Evolutionary conservation across 192 early-diverging fungal species (phyloP).

Genomic region (Neocallimastix lanati): DNA sequence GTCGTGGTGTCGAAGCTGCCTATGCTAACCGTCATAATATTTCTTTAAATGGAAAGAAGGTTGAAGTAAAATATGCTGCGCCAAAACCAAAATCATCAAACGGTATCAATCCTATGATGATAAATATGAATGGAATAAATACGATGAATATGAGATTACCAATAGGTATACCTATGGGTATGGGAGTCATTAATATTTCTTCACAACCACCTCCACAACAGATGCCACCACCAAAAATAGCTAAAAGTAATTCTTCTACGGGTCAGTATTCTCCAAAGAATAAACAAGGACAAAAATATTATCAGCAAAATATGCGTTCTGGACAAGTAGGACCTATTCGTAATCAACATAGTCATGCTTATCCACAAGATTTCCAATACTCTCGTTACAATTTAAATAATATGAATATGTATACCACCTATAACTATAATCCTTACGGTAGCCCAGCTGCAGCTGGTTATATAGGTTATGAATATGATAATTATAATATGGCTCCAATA

Average conservation of each 20-base stretch:
- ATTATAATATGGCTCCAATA: neutral
- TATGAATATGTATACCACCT: neutral
- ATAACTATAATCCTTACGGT: neutral
- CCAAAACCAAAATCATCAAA: neutral
- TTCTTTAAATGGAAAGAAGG: neutral
- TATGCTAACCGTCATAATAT: neutral
- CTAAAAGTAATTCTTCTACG: neutral
- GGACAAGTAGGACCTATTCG: neutral
- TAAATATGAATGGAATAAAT: neutral
- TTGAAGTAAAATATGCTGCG: neutral
- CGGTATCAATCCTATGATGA: neutral
- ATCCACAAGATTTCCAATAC: neutral
- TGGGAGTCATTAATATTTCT: neutral
- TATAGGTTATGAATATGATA: neutral
- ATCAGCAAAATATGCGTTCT: neutral
- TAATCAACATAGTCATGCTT: neutral
- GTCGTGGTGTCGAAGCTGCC: conserved; percentile 41
- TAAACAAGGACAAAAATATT: neutral
- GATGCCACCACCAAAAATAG: neutral
- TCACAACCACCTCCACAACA: neutral
- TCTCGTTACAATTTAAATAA: neutral
- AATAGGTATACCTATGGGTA: neutral
- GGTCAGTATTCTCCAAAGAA: neutral
- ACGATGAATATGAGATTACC: neutral
- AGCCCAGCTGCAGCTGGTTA: neutral